phyloP scores from a whole-genome alignment of 1,284 basidiomycete species.

The Psilocybe mexicana region DNA sequence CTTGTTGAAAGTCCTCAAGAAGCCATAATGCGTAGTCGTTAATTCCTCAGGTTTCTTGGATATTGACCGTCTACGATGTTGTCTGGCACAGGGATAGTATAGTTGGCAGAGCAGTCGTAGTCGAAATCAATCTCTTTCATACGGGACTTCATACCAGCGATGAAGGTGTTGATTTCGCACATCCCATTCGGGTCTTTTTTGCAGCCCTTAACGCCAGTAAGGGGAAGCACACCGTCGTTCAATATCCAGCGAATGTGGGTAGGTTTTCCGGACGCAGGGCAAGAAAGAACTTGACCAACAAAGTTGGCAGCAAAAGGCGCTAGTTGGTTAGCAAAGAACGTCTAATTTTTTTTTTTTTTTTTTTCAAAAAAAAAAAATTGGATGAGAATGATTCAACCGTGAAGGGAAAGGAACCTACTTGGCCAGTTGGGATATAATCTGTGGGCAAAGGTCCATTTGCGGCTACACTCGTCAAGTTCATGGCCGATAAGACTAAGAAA shows the following conservation, averaged over 20 bases:
- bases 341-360: slow-evolving; percentile 26
- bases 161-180: slow-evolving; percentile 56
- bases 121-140: slow-evolving; percentile 46
- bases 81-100: slow-evolving; percentile 41
- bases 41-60: slow-evolving; percentile 17
- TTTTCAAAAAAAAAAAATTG: too few relatives aligned
- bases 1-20: not conserved
- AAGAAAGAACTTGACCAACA: slow-evolving; percentile 63
- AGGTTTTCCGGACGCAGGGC: slow-evolving; percentile 32
- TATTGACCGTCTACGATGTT: slow-evolving; percentile 41
- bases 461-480: slow-evolving; percentile 64
- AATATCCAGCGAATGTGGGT: slow-evolving; percentile 56
- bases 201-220: slow-evolving; percentile 60
- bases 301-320: slow-evolving; percentile 58
- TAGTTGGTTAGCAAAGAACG: slow-evolving; percentile 46
- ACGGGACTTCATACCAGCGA: slow-evolving; percentile 46
- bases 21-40: not conserved
- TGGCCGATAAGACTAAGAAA: slow-evolving; percentile 48
- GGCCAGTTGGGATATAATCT: slow-evolving; percentile 56
- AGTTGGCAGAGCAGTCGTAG: slow-evolving; percentile 46
- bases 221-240: slow-evolving; percentile 63
- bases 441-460: slow-evolving; percentile 55
- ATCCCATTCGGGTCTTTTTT: slow-evolving; percentile 50
- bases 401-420: slow-evolving; percentile 31
- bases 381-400: not conserved